Evolutionary conservation across 78 protist species (phyloP).

Genomic region (Dictyostelium intermedium): DNA sequence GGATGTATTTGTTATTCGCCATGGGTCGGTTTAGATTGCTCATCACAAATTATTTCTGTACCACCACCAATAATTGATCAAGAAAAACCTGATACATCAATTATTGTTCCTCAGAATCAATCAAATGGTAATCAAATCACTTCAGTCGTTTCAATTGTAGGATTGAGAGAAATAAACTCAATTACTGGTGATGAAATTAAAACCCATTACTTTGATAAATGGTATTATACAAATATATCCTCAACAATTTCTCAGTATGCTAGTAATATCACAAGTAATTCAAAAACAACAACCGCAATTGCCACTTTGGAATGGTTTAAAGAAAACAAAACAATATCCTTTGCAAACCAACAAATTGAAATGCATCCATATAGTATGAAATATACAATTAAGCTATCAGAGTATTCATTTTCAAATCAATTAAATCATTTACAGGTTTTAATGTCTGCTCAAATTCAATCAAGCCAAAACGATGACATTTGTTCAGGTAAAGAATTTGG

Average conservation of each 20-base stretch:
- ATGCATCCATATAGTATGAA: conserved; percentile 15
- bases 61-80: too few species aligned
- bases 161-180: not conserved
- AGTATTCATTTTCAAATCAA: not conserved
- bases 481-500: not conserved
- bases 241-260: not conserved
- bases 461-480: not conserved
- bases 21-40: too few species aligned
- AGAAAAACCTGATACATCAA: too few species aligned
- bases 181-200: not conserved
- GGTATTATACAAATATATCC: not conserved
- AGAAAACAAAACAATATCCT: not conserved
- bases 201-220: not conserved
- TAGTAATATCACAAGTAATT: not conserved
- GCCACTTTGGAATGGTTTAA: not conserved
- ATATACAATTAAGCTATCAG: not conserved
- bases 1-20: too few species aligned
- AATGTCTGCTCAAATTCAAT: not conserved
- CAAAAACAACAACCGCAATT: not conserved
- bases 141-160: not conserved
- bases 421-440: not conserved
- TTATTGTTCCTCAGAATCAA: not conserved
- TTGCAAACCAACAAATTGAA: not conserved
- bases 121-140: not conserved
- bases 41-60: too few species aligned